A percentile compares a stretch with the other conserved stretches of the same genome.
phyloP scores from a whole-genome alignment of 2,329 filamentous ascomycete genomes.

The Alternaria sp. region DNA sequence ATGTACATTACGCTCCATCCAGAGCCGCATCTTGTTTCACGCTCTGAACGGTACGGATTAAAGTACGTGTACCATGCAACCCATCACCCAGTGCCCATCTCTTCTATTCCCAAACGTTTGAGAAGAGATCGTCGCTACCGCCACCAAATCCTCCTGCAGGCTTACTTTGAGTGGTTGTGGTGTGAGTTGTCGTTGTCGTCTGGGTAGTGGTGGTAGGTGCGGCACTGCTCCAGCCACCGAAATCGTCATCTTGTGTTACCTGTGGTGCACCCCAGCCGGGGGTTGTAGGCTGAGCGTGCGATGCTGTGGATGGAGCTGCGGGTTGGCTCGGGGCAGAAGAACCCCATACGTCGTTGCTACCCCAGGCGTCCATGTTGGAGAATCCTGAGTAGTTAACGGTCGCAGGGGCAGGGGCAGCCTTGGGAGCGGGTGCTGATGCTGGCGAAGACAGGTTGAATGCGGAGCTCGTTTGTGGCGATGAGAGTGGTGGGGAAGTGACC shows the following conservation, averaged over 20 bases:
- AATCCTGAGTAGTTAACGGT: conserved; percentile 52
- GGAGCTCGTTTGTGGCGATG: conserved; percentile 60
- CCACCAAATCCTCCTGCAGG: conserved; percentile 63
- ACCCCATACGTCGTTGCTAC: conserved; percentile 81
- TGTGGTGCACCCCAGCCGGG: conserved; percentile 63
- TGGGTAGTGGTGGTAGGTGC: conserved; percentile 62
- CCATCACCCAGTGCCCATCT: no score
- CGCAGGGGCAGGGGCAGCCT: conserved; percentile 38
- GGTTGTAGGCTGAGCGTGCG: conserved; percentile 52
- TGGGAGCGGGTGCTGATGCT: conserved; percentile 41
- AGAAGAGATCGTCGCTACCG: conserved; percentile 81
- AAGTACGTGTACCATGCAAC: not conserved
- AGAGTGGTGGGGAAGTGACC: conserved; percentile 34
- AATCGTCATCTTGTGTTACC: conserved; percentile 89
- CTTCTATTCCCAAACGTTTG: conserved; percentile 88
- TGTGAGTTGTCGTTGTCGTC: conserved; percentile 45
- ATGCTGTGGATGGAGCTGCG: conserved; percentile 38
- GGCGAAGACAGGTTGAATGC: conserved; percentile 68
- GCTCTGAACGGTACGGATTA: not conserved
- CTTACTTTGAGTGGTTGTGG: conserved; percentile 41
- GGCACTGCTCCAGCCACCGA: conserved; percentile 90
- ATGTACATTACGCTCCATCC: conserved; percentile 4
- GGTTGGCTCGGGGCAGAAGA: conserved; percentile 64
- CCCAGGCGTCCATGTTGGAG: conserved; percentile 77
- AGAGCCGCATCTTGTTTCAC: not conserved